Evolutionary conservation across 495 filamentous ascomycete species (phyloP).

Genomic region (Penicillium cosmopolitanum): DNA sequence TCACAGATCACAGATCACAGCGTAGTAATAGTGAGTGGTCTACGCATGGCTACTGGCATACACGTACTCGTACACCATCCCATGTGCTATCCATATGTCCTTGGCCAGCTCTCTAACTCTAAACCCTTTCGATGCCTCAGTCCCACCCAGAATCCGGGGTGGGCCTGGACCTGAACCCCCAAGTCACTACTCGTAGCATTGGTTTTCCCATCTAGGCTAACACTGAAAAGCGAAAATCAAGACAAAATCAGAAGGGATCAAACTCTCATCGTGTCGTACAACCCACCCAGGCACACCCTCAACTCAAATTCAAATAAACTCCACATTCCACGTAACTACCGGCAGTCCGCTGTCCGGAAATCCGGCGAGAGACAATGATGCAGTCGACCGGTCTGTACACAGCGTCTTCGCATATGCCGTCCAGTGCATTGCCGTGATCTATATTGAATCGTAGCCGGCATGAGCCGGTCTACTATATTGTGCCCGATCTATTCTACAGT

Average conservation of each 20-base stretch:
- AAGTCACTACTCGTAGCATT: background rate
- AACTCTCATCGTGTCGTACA: background rate
- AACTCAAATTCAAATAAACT: background rate
- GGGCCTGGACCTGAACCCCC: background rate
- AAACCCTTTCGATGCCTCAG: background rate
- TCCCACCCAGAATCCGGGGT: slow-evolving; percentile 15
- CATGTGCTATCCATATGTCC: too few relatives aligned
- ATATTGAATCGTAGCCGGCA: too few relatives aligned
- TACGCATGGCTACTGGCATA: too few relatives aligned
- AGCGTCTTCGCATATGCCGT: too few relatives aligned
- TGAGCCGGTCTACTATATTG: too few relatives aligned
- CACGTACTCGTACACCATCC: too few relatives aligned
- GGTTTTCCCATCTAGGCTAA: background rate
- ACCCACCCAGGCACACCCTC: background rate
- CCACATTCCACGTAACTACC: background rate
- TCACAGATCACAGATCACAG: background rate
- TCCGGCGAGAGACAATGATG: background rate
- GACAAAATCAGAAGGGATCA: background rate
- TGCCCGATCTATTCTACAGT: background rate
- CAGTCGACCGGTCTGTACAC: background rate
- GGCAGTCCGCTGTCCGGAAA: background rate
- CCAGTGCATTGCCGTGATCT: too few relatives aligned
- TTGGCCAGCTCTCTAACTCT: too few relatives aligned
- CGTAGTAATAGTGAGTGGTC: too few relatives aligned
- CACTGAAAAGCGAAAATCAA: background rate